Conservation (phyloP, 768 basidiomycete species). For the Daedaleopsis sinensis region DNA sequence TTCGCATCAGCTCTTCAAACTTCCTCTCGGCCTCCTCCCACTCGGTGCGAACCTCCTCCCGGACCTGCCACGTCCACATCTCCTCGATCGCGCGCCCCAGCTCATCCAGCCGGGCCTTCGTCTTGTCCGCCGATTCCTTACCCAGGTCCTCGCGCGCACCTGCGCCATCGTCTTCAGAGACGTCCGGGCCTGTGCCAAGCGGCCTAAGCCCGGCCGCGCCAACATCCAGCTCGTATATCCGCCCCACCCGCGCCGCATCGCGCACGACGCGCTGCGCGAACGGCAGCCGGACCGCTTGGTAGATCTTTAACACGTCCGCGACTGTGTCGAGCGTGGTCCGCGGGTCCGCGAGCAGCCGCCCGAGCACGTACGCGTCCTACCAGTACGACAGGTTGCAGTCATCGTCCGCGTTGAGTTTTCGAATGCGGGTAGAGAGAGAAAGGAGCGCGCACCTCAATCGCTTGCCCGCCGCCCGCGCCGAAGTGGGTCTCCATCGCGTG, state of each 20-base stretch:
- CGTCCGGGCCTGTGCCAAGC: neutral
- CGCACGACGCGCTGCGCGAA: conserved; percentile 19
- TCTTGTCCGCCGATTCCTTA: neutral
- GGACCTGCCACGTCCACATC: conserved; percentile 23
- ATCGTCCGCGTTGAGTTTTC: neutral
- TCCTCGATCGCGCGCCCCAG: conserved; percentile 11
- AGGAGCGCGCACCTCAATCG: conserved; percentile 27
- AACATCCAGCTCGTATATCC: conserved; percentile 24
- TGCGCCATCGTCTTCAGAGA: neutral
- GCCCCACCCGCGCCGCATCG: conserved; percentile 17
- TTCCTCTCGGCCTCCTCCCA: conserved; percentile 19
- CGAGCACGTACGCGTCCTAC: conserved; percentile 32
- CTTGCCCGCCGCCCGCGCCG: conserved; percentile 33
- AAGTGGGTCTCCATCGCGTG: conserved; percentile 32
- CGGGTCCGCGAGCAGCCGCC: conserved; percentile 23
- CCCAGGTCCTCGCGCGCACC: neutral
- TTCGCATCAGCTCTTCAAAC: conserved; percentile 6
- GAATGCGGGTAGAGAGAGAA: neutral
- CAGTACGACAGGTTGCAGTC: neutral
- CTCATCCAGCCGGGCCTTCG: conserved; percentile 8
- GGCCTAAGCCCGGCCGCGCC: conserved; percentile 13
- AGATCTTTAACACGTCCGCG: conserved; percentile 20
- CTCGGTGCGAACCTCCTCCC: conserved; percentile 8
- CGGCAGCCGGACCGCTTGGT: conserved; percentile 26
- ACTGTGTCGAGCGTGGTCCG: conserved; percentile 17